These are phyloP conservation scores for Talaromyces sp. DNA, from an alignment of 2,329 filamentous ascomycete genomes.

Conservation along the genomic window DNA sequence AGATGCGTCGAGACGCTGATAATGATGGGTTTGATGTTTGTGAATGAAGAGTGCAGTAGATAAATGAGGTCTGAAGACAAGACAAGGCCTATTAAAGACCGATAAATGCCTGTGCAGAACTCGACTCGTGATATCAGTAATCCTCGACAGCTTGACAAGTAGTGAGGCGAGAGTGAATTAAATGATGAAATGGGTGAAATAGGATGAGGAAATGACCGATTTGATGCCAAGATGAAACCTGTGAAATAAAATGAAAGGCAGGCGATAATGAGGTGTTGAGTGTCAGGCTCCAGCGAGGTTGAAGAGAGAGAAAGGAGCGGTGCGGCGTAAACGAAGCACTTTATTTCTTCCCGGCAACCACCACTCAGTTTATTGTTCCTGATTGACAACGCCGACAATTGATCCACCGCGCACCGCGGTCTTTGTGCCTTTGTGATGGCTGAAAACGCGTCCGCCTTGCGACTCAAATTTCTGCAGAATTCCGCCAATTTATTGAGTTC, in stretches of 20 bases:
- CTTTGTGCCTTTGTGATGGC: conserved; percentile 15
- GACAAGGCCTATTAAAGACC: not conserved
- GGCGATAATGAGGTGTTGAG: not conserved
- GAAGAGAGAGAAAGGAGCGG: not conserved
- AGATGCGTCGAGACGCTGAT: not conserved
- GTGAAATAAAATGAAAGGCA: not conserved
- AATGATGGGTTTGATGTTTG: not conserved
- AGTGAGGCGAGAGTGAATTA: not conserved
- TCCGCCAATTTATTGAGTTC: conserved; percentile 29
- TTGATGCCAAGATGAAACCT: not conserved
- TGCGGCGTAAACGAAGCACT: not conserved
- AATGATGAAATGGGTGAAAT: not conserved
- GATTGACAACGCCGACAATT: not conserved
- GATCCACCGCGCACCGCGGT: not conserved
- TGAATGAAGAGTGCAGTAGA: not conserved
- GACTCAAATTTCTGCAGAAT: conserved; percentile 33
- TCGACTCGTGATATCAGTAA: not conserved
- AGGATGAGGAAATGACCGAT: not conserved
- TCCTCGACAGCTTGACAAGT: not conserved
- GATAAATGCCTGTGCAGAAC: not conserved
- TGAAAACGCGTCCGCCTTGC: conserved; percentile 17
- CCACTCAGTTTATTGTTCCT: not conserved
- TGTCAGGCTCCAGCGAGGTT: not conserved
- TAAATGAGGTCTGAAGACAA: not conserved
- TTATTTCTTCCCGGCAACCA: not conserved